Evolutionary conservation across 2,329 filamentous ascomycete species (phyloP).

Genomic region (Sarocladium oryzae): DNA sequence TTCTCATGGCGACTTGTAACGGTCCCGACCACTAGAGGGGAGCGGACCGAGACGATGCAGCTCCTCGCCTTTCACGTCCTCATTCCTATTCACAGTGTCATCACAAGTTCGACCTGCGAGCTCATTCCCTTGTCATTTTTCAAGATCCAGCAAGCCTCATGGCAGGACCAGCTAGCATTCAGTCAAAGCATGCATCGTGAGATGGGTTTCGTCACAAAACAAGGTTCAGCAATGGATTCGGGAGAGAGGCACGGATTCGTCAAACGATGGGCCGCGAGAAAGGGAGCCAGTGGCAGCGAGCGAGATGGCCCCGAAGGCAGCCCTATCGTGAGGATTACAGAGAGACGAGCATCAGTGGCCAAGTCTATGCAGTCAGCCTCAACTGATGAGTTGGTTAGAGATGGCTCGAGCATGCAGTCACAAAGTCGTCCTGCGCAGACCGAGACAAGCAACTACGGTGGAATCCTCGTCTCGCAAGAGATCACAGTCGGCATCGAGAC

Average conservation of each 20-base stretch:
- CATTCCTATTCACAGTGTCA: conserved; percentile 52
- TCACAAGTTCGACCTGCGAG: conserved; percentile 44
- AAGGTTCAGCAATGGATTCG: conserved; percentile 9
- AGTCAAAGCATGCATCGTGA: conserved; percentile 55
- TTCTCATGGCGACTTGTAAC: conserved; percentile 36
- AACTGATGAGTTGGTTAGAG: conserved; percentile 3
- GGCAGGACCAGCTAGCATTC: conserved; percentile 52
- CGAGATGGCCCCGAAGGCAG: neutral
- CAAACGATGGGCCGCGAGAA: neutral
- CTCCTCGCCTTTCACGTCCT: conserved; percentile 55
- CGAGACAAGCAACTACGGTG: conserved; percentile 31
- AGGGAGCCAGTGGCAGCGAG: neutral
- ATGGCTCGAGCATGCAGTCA: neutral
- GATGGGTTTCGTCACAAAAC: conserved; percentile 42
- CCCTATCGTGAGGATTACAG: neutral
- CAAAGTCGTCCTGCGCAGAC: neutral
- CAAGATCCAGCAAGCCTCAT: conserved; percentile 56
- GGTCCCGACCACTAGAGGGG: conserved; percentile 23
- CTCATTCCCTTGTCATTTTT: conserved; percentile 61
- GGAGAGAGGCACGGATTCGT: conserved; percentile 6
- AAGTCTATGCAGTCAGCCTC: conserved; percentile 5
- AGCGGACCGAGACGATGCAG: conserved; percentile 11
- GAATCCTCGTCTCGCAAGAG: conserved; percentile 58
- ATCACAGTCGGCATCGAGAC: conserved; percentile 37
- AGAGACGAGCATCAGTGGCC: neutral